Evolutionary conservation across 2,329 filamentous ascomycete genomes (phyloP).

Genomic region (Fusarium verrucosum): DNA sequence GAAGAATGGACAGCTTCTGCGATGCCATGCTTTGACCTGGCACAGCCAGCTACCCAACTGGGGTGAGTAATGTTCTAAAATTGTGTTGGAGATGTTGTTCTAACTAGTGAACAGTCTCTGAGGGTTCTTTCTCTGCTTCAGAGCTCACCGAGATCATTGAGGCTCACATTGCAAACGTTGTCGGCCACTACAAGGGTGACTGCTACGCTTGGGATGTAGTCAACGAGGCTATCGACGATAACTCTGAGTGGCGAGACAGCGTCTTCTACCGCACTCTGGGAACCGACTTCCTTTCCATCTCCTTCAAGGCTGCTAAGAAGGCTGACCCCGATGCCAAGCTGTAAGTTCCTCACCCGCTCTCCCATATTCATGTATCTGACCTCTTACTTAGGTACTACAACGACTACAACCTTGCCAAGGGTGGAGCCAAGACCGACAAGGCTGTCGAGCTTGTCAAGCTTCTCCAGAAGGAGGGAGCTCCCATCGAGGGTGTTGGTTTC

Average conservation of each 20-base stretch:
- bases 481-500: slow-evolving; percentile 70
- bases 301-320: slow-evolving; percentile 64
- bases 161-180: slow-evolving; percentile 68
- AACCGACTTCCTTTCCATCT: slow-evolving; percentile 64
- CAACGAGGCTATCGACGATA: slow-evolving; percentile 70
- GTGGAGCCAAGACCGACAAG: slow-evolving; percentile 56
- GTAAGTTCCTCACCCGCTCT: slow-evolving; percentile 17
- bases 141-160: slow-evolving; percentile 62
- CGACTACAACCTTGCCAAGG: slow-evolving; percentile 69
- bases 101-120: slow-evolving; percentile 29
- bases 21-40: slow-evolving; percentile 70
- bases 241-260: slow-evolving; percentile 61
- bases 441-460: slow-evolving; percentile 57
- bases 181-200: slow-evolving; percentile 65
- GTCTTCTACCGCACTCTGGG: slow-evolving; percentile 67
- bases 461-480: slow-evolving; percentile 58
- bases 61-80: slow-evolving; percentile 21
- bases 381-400: slow-evolving; percentile 53
- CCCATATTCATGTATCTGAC: not conserved
- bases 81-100: not conserved
- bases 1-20: slow-evolving; percentile 60
- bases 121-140: slow-evolving; percentile 62
- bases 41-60: slow-evolving; percentile 50
- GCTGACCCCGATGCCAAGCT: slow-evolving; percentile 66
- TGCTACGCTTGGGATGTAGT: slow-evolving; percentile 73